Conservation (phyloP, 2,329 filamentous ascomycete species). For the Remersonia thermophila region DNA sequence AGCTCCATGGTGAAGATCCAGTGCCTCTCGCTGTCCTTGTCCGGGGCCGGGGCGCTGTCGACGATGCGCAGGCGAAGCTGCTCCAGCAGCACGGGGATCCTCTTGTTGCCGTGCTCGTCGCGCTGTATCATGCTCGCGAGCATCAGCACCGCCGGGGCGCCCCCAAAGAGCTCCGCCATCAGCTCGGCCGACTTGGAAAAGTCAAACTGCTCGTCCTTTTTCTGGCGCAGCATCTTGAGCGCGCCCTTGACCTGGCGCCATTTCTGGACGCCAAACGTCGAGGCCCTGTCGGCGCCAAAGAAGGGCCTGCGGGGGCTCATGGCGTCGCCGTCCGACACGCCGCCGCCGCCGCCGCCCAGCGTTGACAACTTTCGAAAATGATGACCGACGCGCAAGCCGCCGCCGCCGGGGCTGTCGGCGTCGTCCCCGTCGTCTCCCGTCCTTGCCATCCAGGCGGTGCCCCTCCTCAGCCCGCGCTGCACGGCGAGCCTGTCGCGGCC, state of each 20-base stretch:
- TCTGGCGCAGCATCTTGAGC: slow-evolving; percentile 64
- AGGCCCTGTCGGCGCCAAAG: slow-evolving; percentile 53
- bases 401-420: slow-evolving; percentile 38
- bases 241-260: slow-evolving; percentile 92
- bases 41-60: slow-evolving; percentile 61
- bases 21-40: slow-evolving; percentile 55
- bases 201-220: slow-evolving; percentile 80
- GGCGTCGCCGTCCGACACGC: slow-evolving; percentile 50
- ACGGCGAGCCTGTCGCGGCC: slow-evolving; percentile 49
- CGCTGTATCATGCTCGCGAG: slow-evolving; percentile 95
- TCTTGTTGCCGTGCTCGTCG: slow-evolving; percentile 88
- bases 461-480: slow-evolving; percentile 44
- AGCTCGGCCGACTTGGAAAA: slow-evolving; percentile 92
- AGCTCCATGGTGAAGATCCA: slow-evolving; percentile 82
- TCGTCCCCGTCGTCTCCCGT: slow-evolving; percentile 38
- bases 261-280: slow-evolving; percentile 65
- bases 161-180: slow-evolving; percentile 87
- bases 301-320: slow-evolving; percentile 44
- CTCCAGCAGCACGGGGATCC: slow-evolving; percentile 88
- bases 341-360: slow-evolving; percentile 49
- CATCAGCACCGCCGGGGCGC: slow-evolving; percentile 84
- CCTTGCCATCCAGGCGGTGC: slow-evolving; percentile 45
- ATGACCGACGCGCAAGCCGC: slow-evolving; percentile 42
- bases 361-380: slow-evolving; percentile 56
- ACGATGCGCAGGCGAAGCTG: slow-evolving; percentile 82